Conservation (phyloP, 2,329 filamentous ascomycete species). For the Fusarium nanum region DNA sequence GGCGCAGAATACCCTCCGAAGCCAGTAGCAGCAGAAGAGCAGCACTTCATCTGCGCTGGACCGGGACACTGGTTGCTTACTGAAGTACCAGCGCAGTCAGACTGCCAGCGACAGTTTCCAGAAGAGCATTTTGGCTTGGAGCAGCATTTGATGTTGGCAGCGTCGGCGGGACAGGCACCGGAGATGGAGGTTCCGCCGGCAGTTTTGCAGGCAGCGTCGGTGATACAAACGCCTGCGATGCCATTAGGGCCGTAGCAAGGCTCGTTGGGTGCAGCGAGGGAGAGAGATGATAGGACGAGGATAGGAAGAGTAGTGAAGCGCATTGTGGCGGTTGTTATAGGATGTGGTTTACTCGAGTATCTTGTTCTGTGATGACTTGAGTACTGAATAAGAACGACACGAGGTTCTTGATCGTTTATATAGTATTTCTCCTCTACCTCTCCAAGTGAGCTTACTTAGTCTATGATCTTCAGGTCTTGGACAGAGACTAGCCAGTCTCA, state of each 20-base stretch:
- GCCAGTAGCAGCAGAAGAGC: slow-evolving; percentile 47
- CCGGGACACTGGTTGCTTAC: slow-evolving; percentile 53
- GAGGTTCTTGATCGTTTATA: slow-evolving; percentile 9
- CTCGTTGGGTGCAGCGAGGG: slow-evolving; percentile 48
- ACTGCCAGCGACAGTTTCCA: slow-evolving; percentile 55
- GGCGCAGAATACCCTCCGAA: slow-evolving; percentile 53
- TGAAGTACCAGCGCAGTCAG: slow-evolving; percentile 52
- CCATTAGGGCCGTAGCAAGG: slow-evolving; percentile 48
- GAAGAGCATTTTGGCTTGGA: slow-evolving; percentile 53
- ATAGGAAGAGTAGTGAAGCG: slow-evolving; percentile 18
- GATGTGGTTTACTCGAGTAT: neutral
- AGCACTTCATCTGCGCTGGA: slow-evolving; percentile 55
- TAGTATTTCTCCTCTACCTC: neutral
- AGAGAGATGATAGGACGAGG: slow-evolving; percentile 26
- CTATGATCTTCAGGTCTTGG: neutral
- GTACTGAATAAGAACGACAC: neutral
- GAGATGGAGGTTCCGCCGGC: slow-evolving; percentile 53
- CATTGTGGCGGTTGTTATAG: slow-evolving; percentile 31
- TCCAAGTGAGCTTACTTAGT: neutral
- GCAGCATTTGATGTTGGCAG: slow-evolving; percentile 56
- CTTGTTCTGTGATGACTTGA: neutral
- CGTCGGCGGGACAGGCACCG: slow-evolving; percentile 54
- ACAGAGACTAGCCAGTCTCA: slow-evolving; percentile 16
- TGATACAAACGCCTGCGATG: slow-evolving; percentile 54
- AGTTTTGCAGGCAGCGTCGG: slow-evolving; percentile 50